Evolutionary conservation across 805 yeast species (phyloP).

Genomic region (Nakazawaea siamensis): DNA sequence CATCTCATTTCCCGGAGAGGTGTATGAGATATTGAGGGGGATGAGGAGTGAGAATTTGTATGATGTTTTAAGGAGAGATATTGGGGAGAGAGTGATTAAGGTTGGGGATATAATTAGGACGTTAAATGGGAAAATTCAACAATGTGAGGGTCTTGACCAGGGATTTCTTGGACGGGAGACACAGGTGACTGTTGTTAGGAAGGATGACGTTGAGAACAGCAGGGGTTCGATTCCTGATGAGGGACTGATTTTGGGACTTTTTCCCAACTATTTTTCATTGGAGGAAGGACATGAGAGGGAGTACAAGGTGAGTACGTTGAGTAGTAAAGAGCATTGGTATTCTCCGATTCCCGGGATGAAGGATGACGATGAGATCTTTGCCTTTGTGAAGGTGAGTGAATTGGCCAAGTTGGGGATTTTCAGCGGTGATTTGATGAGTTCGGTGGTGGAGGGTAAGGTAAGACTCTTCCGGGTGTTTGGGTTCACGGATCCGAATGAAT

Average conservation of each 20-base stretch:
- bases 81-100: constrained; percentile 25
- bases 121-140: constrained; percentile 41
- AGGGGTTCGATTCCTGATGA: not conserved
- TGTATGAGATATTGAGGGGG: constrained; percentile 34
- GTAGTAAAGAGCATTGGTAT: not conserved
- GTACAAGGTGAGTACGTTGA: too few species aligned
- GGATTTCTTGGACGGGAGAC: constrained; percentile 45
- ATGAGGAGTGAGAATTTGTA: constrained; percentile 25
- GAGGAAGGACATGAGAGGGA: too few species aligned
- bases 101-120: constrained; percentile 34
- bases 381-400: constrained; percentile 37
- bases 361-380: constrained; percentile 41
- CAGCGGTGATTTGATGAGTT: constrained; percentile 54
- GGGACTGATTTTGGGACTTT: too few species aligned
- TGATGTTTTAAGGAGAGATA: constrained; percentile 25
- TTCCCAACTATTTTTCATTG: not conserved
- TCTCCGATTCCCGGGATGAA: constrained; percentile 18
- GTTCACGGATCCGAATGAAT: constrained; percentile 54
- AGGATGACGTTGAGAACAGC: constrained; percentile 7
- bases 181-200: constrained; percentile 43
- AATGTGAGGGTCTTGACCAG: constrained; percentile 70
- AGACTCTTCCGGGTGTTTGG: constrained; percentile 41
- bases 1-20: constrained; percentile 34
- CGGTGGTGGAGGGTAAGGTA: not conserved
- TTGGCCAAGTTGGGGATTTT: constrained; percentile 52